Conservation (phyloP, 73 alveolate genomes). For the Paramecium biaurelia region DNA sequence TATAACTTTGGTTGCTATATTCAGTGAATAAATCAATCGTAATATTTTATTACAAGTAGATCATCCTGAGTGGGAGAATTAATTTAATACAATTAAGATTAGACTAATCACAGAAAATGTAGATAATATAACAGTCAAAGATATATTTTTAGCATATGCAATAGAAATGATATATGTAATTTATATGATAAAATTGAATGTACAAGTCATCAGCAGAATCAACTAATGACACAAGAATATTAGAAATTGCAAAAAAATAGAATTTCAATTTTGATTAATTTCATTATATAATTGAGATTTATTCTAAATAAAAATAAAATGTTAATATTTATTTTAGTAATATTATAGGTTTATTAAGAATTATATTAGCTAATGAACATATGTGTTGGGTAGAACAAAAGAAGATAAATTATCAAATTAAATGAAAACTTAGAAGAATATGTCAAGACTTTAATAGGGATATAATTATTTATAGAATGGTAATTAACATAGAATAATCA, state of each 20-base stretch:
- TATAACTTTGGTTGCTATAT: constrained; percentile 36
- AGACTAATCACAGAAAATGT: constrained; percentile 21
- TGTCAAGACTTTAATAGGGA: not conserved
- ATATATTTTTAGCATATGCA: constrained; percentile 21
- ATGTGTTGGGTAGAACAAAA: not conserved
- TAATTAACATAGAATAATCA: too few relatives aligned
- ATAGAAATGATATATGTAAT: not conserved
- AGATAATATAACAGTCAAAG: not conserved
- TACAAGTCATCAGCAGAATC: constrained; percentile 34
- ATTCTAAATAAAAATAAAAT: constrained; percentile 1
- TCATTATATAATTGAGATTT: not conserved
- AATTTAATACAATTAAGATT: not conserved
- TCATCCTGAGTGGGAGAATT: constrained; percentile 56
- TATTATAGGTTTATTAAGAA: not conserved
- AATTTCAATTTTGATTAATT: constrained; percentile 31
- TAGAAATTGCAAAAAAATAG: not conserved
- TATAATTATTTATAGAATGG: too few relatives aligned
- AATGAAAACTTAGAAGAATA: too few relatives aligned
- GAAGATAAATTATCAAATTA: not conserved
- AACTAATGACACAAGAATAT: constrained; percentile 15
- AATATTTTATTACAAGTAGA: not conserved
- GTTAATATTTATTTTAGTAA: not conserved
- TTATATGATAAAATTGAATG: constrained; percentile 19
- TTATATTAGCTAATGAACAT: not conserved
- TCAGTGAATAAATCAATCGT: constrained; percentile 39